Percentiles rank a stretch among this genome's conserved stretches.
phyloP scores from a whole-genome alignment of 2,329 filamentous ascomycete species.

The Fusarium pseudograminearum region DNA sequence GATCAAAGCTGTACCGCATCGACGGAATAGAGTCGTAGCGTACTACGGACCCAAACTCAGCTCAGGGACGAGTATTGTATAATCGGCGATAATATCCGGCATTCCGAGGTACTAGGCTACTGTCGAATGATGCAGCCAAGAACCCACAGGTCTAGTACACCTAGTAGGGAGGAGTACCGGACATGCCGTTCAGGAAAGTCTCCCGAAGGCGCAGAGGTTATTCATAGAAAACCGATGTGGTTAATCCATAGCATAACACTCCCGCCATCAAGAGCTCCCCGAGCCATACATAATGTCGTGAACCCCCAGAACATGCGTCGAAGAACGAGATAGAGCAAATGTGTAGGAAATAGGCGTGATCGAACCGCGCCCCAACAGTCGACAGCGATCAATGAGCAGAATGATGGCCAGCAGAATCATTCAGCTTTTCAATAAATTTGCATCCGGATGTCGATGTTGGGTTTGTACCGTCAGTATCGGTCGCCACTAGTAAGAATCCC shows the following conservation, averaged over 20 bases:
- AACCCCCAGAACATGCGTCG: constrained; percentile 53
- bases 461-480: constrained; percentile 45
- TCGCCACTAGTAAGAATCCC: constrained; percentile 37
- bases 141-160: constrained; percentile 46
- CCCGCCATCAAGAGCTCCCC: constrained; percentile 48
- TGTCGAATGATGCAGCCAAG: constrained; percentile 27
- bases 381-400: constrained; percentile 45
- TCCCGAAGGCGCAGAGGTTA: constrained; percentile 34
- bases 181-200: constrained; percentile 55
- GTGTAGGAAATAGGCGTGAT: constrained; percentile 50
- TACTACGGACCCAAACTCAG: constrained; percentile 21
- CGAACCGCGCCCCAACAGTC: constrained; percentile 46
- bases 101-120: constrained; percentile 23
- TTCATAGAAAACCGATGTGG: constrained; percentile 17
- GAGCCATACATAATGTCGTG: constrained; percentile 56
- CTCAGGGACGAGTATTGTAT: constrained; percentile 33
- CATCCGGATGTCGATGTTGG: constrained; percentile 48
- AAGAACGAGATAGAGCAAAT: constrained; percentile 59
- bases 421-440: constrained; percentile 35
- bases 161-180: constrained; percentile 51
- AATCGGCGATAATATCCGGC: constrained; percentile 26
- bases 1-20: constrained; percentile 56
- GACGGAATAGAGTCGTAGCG: constrained; percentile 45
- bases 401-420: constrained; percentile 39
- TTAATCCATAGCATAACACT: constrained; percentile 25